A percentile compares a stretch with the other conserved stretches of the same genome.
Evolutionary conservation across 257 asterid genomes (phyloP).

Genomic region (Lithospermum erythrorhizon): DNA sequence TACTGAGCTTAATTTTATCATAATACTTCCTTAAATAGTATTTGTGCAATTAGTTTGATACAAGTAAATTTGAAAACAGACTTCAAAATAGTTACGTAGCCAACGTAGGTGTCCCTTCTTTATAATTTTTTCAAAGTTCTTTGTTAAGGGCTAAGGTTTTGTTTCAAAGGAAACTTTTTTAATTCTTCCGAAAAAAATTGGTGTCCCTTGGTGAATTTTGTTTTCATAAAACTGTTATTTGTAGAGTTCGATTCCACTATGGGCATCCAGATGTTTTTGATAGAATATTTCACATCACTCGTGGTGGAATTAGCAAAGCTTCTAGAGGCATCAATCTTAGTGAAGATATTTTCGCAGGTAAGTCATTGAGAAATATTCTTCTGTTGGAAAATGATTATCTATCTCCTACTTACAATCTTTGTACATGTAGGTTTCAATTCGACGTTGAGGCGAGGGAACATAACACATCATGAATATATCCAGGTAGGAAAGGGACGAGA

Average conservation of each 20-base stretch:
- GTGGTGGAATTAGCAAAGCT: conserved; percentile 97
- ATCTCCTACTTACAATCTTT: neutral
- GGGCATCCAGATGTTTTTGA: conserved; percentile 98
- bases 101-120: too few species aligned
- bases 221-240: neutral
- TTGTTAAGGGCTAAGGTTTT: neutral
- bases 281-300: conserved; percentile 89
- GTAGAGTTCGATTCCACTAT: conserved; percentile 92
- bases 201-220: neutral
- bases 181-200: neutral
- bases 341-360: conserved; percentile 98
- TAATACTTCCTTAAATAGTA: neutral
- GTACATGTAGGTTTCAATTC: conserved; percentile 69
- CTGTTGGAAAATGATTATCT: neutral
- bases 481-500: conserved; percentile 97
- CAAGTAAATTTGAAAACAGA: neutral
- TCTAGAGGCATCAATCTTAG: conserved; percentile 92
- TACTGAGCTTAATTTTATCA: neutral
- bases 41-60: neutral
- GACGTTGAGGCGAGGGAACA: conserved; percentile 75
- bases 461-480: conserved; percentile 89
- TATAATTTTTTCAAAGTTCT: too few species aligned
- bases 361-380: conserved; percentile 19
- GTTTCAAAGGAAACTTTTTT: neutral
- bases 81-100: too few species aligned